Base-by-base conservation (phyloP, 495 filamentous ascomycete genomes). In the Pseudoneurospora amorphoporcata region DNA sequence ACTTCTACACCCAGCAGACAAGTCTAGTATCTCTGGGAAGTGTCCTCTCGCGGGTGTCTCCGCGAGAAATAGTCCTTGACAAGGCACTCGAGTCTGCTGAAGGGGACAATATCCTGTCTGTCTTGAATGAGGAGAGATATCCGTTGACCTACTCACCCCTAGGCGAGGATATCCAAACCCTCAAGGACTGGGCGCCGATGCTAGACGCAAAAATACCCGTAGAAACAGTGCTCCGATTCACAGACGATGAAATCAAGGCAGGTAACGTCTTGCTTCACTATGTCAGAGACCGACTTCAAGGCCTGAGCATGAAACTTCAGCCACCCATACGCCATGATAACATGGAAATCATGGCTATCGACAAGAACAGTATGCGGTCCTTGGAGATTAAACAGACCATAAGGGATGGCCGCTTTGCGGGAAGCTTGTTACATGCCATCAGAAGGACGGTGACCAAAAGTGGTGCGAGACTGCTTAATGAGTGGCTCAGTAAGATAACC, bases 361-460 rank as follows among this genome's bases (percentile, higher is more conserved):
- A 99, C 81, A 92, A 91, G 71, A 95, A 93, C 74, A 97, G 90
- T 70, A 87, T 99, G 86, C 87, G 92, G 69, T 92, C 93, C 1
- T 84, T 99, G 17, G 95, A 99, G 80, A 94, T 99, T 71, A 88
- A 92, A 65, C 87, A 89, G 74, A 97, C 95, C 0, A 86, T 96
- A 23, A 85, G 91, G 70, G 94, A 98, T 76, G 84, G 86, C n/a
- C 72, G 76, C 0, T 89, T 88, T 19, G 90, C 90, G 76, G 95
- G 95, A 2, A 98, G 94, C 75, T 81, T 99, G 42, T 83, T 99
- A 37, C 92, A 98, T 81, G 90, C 92, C 16, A 86, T 98, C n/a
- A 88, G 94, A 68, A 87, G 90, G 73, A 98, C 95, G 1, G 91
- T 92, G 32, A 98, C 96, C 3, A 96, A 92, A 76, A 94, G 94